Percentiles rank a stretch among this genome's conserved stretches.
Evolutionary conservation across 805 yeast genomes (phyloP).

Genomic region (Saturnispora sanitii): DNA sequence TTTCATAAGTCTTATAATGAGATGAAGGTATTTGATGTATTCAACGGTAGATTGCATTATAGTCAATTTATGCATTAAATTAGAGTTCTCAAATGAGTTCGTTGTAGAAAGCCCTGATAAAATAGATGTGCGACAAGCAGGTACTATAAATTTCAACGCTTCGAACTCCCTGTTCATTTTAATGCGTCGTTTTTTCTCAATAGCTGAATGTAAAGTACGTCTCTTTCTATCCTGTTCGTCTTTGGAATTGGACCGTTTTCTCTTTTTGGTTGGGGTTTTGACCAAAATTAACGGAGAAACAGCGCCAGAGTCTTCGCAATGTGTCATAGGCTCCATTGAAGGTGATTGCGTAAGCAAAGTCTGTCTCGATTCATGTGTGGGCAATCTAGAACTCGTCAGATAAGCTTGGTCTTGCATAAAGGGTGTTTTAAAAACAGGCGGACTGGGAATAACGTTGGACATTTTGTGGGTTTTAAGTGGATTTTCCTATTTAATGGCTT

Average conservation of each 20-base stretch:
- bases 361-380: constrained; percentile 21
- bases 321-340: constrained; percentile 26
- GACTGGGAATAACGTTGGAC: constrained; percentile 30
- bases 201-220: constrained; percentile 59
- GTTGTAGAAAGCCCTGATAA: constrained; percentile 21
- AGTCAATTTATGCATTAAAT: constrained; percentile 63
- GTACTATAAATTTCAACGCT: constrained; percentile 65
- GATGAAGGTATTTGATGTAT: constrained; percentile 62
- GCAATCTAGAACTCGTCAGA: constrained; percentile 24
- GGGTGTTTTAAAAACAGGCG: constrained; percentile 38
- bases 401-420: constrained; percentile 31
- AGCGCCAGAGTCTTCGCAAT: constrained; percentile 2
- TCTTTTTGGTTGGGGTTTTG: constrained; percentile 8
- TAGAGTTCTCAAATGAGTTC: constrained; percentile 23
- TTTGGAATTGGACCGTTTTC: constrained; percentile 24
- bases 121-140: constrained; percentile 57
- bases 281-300: no score
- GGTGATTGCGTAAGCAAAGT: constrained; percentile 22
- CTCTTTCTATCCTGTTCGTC: constrained; percentile 33
- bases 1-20: constrained; percentile 42
- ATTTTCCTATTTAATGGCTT: no score
- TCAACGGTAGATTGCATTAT: constrained; percentile 77
- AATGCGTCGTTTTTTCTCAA: constrained; percentile 68
- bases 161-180: constrained; percentile 79
- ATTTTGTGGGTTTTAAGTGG: background rate